These are phyloP conservation scores for Emericellopsis cladophorae DNA, from an alignment of 2,329 filamentous ascomycete genomes.

Conservation along the genomic window DNA sequence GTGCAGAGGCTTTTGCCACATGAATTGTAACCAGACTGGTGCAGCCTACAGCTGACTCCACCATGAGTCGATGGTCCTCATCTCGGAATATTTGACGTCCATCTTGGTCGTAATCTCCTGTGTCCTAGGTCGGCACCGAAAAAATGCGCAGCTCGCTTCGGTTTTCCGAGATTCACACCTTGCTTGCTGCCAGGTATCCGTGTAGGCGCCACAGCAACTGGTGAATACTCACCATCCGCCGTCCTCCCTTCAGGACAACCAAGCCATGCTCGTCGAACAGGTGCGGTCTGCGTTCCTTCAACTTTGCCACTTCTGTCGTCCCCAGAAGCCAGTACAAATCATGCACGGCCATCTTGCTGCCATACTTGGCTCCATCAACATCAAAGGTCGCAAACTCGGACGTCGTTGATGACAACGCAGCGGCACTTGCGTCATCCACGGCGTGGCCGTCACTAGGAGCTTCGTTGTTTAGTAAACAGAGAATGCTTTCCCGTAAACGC, in stretches of 20 bases:
- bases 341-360: slow-evolving; percentile 33
- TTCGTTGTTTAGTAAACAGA: slow-evolving; percentile 23
- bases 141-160: too few species aligned
- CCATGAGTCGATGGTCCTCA: too few species aligned
- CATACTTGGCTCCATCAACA: slow-evolving; percentile 17
- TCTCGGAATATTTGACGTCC: too few species aligned
- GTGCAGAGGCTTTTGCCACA: too few species aligned
- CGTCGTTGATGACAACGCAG: background rate
- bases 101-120: too few species aligned
- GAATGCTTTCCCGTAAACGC: slow-evolving; percentile 28
- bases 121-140: too few species aligned
- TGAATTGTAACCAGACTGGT: too few species aligned
- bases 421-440: slow-evolving; percentile 9
- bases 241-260: slow-evolving; percentile 26
- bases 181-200: slow-evolving; percentile 27
- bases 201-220: slow-evolving; percentile 45
- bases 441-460: slow-evolving; percentile 2
- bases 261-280: slow-evolving; percentile 14
- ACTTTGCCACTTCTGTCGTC: slow-evolving; percentile 22
- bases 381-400: slow-evolving; percentile 30
- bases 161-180: too few species aligned
- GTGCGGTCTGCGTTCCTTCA: slow-evolving; percentile 15
- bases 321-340: slow-evolving; percentile 40
- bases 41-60: too few species aligned
- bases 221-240: slow-evolving; percentile 30